A percentile compares a stretch with the other conserved stretches of the same genome.
These are phyloP conservation scores for Xylaria sp. DNA, from an alignment of 2,329 filamentous ascomycete species.

Conservation along the genomic window DNA sequence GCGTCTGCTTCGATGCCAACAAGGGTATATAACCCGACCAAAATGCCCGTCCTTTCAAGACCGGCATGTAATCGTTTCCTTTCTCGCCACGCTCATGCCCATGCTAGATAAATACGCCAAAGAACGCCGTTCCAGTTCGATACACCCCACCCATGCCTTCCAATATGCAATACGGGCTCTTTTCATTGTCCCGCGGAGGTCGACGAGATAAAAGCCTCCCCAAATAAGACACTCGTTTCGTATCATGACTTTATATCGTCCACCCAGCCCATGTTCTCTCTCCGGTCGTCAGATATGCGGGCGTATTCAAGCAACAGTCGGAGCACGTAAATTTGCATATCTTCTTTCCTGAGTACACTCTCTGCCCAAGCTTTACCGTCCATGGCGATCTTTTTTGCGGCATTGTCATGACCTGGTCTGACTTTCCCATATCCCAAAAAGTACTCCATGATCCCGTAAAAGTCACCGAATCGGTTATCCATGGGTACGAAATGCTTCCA, in stretches of 20 bases:
- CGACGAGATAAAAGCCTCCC: slow-evolving; percentile 4
- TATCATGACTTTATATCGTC: slow-evolving; percentile 56
- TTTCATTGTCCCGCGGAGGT: slow-evolving; percentile 15
- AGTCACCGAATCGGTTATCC: slow-evolving; percentile 77
- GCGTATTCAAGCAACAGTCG: slow-evolving; percentile 73
- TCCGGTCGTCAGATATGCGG: slow-evolving; percentile 62
- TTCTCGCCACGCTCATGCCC: slow-evolving; percentile 30
- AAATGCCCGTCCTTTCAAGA: neutral
- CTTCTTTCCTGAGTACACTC: slow-evolving; percentile 73
- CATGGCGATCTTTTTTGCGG: slow-evolving; percentile 71
- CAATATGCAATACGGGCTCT: slow-evolving; percentile 24
- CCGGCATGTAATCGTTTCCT: slow-evolving; percentile 4
- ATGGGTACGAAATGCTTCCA: slow-evolving; percentile 88
- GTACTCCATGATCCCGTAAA: slow-evolving; percentile 79
- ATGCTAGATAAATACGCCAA: slow-evolving; percentile 24
- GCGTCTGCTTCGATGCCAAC: slow-evolving; percentile 14
- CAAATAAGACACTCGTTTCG: slow-evolving; percentile 18
- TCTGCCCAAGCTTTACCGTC: slow-evolving; percentile 76
- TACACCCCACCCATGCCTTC: slow-evolving; percentile 35
- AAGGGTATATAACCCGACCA: slow-evolving; percentile 29
- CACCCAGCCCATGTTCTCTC: slow-evolving; percentile 67
- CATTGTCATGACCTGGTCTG: slow-evolving; percentile 62
- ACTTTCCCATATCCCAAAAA: slow-evolving; percentile 70
- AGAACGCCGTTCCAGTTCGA: slow-evolving; percentile 43
- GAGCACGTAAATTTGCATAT: slow-evolving; percentile 78